Evolutionary conservation across 2,329 filamentous ascomycete species (phyloP).

Genomic region (Alternaria dauci): DNA sequence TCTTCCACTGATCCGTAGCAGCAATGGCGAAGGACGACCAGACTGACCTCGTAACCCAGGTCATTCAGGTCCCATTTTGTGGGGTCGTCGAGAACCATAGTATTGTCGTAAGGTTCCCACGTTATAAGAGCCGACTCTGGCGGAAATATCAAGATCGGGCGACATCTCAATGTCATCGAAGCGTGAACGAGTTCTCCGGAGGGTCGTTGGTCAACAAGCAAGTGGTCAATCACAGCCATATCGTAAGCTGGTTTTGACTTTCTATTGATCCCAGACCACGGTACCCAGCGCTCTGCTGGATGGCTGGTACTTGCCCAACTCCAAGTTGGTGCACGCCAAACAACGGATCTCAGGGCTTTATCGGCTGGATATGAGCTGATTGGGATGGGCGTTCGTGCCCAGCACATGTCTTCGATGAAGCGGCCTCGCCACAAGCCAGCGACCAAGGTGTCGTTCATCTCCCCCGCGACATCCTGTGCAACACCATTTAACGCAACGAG

Average conservation of each 20-base stretch:
- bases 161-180: not conserved
- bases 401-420: constrained; percentile 3
- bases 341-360: not conserved
- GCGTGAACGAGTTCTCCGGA: not conserved
- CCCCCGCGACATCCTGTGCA: not conserved
- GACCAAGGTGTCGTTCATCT: constrained; percentile 5
- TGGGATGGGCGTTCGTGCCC: not conserved
- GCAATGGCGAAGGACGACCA: not conserved
- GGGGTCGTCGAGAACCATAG: not conserved
- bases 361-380: not conserved
- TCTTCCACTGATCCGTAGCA: not conserved
- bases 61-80: not conserved
- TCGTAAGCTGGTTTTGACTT: not conserved
- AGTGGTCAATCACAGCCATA: not conserved
- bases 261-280: not conserved
- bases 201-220: not conserved
- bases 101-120: not conserved
- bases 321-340: constrained; percentile 9
- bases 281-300: no score
- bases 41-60: not conserved
- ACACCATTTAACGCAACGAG: constrained; percentile 17
- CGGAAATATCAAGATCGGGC: not conserved
- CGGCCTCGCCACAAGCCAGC: constrained; percentile 14
- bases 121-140: not conserved
- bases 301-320: constrained; percentile 12